These are phyloP conservation scores for Scutellaria barbata DNA, from an alignment of 257 asterid genomes.

Conservation along the genomic window DNA sequence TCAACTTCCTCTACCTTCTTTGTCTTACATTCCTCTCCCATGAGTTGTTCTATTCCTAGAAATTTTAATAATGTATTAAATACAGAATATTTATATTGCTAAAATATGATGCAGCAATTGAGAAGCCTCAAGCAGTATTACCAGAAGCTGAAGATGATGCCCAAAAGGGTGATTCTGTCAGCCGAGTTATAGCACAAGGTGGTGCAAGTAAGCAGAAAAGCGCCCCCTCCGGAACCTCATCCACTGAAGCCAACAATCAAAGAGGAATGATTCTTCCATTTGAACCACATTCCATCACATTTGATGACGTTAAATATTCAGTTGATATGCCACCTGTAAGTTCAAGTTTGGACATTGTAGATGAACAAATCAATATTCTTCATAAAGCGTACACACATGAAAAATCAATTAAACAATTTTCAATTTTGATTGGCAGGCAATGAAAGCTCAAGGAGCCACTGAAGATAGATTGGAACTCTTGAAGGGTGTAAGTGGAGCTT, in stretches of 20 bases:
- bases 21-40: conserved; percentile 54
- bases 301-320: conserved; percentile 68
- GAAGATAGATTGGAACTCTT: conserved; percentile 50
- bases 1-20: conserved; percentile 46
- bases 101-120: conserved; percentile 49
- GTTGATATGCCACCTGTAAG: conserved; percentile 90
- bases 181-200: conserved; percentile 24
- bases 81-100: background rate
- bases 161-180: conserved; percentile 17
- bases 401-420: background rate
- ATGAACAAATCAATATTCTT: background rate
- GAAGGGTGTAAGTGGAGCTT: conserved; percentile 58
- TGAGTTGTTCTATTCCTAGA: conserved; percentile 37
- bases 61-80: background rate
- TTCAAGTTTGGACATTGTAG: background rate
- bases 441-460: conserved; percentile 52
- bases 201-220: conserved; percentile 30
- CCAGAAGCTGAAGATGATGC: conserved; percentile 43
- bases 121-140: conserved; percentile 60
- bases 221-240: conserved; percentile 38
- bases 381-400: too few species aligned
- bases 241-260: conserved; percentile 35
- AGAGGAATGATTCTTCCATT: conserved; percentile 92
- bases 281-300: conserved; percentile 84
- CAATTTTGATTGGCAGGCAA: conserved; percentile 40